phyloP scores from a whole-genome alignment of 257 asterid genomes.

The Voacanga thouarsii region DNA sequence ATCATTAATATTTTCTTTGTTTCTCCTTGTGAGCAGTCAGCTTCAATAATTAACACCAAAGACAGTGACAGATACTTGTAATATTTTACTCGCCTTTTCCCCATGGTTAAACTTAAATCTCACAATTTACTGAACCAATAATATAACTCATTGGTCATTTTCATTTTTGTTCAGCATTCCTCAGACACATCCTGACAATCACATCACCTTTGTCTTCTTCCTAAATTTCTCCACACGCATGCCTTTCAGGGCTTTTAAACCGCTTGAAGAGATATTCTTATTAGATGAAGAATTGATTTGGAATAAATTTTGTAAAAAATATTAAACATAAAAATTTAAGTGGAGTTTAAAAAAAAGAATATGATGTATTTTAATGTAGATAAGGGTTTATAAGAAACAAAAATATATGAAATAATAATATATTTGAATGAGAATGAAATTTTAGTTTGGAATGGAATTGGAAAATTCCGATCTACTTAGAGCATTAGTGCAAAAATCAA shows the following conservation, averaged over 20 bases:
- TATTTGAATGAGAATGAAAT: too few species aligned
- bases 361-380: too few species aligned
- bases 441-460: too few species aligned
- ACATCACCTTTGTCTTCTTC: conserved; percentile 10
- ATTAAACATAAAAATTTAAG: too few species aligned
- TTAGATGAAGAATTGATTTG: too few species aligned
- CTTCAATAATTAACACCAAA: conserved; percentile 36
- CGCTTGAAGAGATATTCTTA: too few species aligned
- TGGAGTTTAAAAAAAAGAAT: too few species aligned
- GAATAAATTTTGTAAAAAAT: too few species aligned
- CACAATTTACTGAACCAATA: not conserved
- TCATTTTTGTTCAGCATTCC: conserved; percentile 8
- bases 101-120: not conserved
- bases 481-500: too few species aligned
- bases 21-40: conserved; percentile 21
- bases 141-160: conserved; percentile 5
- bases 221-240: conserved; percentile 35
- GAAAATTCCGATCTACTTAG: too few species aligned
- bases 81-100: not conserved
- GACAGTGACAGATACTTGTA: conserved; percentile 12
- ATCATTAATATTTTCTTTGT: conserved; percentile 12
- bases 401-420: too few species aligned
- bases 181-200: conserved; percentile 12
- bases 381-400: too few species aligned
- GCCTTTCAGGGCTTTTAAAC: conserved; percentile 9